Conservation (phyloP, 495 filamentous ascomycete species). For the Hypoxylon fragiforme region DNA sequence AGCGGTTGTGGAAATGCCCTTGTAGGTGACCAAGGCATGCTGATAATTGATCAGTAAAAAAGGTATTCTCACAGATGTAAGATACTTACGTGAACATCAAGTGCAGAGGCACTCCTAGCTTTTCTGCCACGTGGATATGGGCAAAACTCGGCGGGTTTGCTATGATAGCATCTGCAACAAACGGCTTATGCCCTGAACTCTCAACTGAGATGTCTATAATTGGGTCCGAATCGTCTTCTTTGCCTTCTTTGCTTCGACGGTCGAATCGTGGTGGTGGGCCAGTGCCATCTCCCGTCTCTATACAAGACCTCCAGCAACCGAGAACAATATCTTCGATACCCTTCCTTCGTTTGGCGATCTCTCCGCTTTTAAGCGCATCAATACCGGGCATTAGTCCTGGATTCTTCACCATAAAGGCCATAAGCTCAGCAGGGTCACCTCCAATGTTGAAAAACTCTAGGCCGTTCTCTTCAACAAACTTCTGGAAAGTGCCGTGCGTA, state of each 20-base stretch:
- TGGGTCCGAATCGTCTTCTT: slow-evolving; percentile 2
- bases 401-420: slow-evolving; percentile 89
- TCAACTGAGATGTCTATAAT: slow-evolving; percentile 4
- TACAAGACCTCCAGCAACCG: slow-evolving; percentile 81
- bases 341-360: slow-evolving; percentile 64
- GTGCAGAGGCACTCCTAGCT: slow-evolving; percentile 75
- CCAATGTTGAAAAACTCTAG: slow-evolving; percentile 82
- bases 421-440: slow-evolving; percentile 76
- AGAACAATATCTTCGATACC: slow-evolving; percentile 71
- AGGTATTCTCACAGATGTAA: slow-evolving; percentile 56
- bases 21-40: slow-evolving; percentile 67
- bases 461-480: slow-evolving; percentile 68
- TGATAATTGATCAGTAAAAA: slow-evolving; percentile 57
- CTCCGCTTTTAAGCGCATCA: slow-evolving; percentile 66
- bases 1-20: slow-evolving; percentile 72
- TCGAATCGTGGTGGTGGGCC: slow-evolving; percentile 42
- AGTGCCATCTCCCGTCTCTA: slow-evolving; percentile 56
- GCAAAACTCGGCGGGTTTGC: slow-evolving; percentile 84
- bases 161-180: slow-evolving; percentile 81
- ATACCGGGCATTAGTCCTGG: slow-evolving; percentile 76
- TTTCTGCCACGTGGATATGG: slow-evolving; percentile 80
- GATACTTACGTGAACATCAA: slow-evolving; percentile 80
- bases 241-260: slow-evolving; percentile 15
- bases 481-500: slow-evolving; percentile 72
- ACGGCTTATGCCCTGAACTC: slow-evolving; percentile 51